A percentile compares a stretch with the other conserved stretches of the same genome.
Conservation (phyloP, 2,329 filamentous ascomycete species). For the Colletotrichum phormii region DNA sequence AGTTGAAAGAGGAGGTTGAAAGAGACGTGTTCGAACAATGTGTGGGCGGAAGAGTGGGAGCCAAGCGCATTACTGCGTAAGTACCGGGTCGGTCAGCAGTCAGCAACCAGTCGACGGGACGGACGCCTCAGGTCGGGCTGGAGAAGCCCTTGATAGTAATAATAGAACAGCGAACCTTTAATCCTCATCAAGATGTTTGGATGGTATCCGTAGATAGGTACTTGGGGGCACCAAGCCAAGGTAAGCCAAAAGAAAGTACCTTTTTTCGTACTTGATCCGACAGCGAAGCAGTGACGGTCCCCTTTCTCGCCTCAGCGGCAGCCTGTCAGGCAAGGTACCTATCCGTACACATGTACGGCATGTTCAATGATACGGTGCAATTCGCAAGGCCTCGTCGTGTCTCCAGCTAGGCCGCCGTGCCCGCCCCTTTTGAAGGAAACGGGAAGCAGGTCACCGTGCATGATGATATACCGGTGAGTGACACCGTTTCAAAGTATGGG, state of each 20-base stretch:
- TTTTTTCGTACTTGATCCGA: conserved; percentile 12
- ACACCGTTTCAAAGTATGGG: neutral
- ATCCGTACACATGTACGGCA: neutral
- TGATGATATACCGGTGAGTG: conserved; percentile 14
- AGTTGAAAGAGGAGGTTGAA: neutral
- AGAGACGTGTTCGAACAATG: neutral
- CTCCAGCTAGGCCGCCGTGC: neutral
- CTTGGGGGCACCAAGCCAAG: conserved; percentile 4
- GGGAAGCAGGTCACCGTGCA: conserved; percentile 27
- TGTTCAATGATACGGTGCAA: neutral
- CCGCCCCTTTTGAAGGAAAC: conserved; percentile 24
- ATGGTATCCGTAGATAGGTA: conserved; percentile 10
- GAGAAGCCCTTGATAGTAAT: conserved; percentile 25
- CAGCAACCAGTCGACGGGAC: neutral
- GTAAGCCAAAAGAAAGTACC: conserved; percentile 14
- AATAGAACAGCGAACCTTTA: neutral
- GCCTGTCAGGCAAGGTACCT: neutral
- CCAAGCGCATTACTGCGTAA: neutral
- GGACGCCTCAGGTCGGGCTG: conserved; percentile 21
- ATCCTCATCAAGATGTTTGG: conserved; percentile 28
- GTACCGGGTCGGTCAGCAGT: conserved; percentile 19
- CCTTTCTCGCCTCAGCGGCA: neutral
- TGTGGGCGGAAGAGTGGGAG: neutral
- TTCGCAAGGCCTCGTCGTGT: neutral
- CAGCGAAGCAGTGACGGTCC: neutral